Evolutionary conservation across 106 monocot genomes (phyloP).

Genomic region (Chionographis japonica): DNA sequence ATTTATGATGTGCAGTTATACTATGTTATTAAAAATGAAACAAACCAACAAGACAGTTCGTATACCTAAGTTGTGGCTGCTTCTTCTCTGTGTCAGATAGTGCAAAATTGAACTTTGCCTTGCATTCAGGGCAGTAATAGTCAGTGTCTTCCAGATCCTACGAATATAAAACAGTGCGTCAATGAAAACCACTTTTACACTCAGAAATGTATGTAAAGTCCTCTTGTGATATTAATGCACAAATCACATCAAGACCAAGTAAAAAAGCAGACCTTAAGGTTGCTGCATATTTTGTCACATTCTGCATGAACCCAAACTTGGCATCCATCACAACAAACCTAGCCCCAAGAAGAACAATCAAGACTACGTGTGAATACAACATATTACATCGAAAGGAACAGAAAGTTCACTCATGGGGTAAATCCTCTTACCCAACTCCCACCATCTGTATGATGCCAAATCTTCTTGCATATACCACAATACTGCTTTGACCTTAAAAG

Average conservation of each 20-base stretch:
- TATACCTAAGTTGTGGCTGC: slow-evolving; percentile 33
- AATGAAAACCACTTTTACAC: not conserved
- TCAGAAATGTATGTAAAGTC: too few relatives aligned
- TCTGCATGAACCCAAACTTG: slow-evolving; percentile 94
- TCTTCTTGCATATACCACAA: slow-evolving; percentile 96
- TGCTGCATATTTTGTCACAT: slow-evolving; percentile 55
- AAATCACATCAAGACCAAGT: not conserved
- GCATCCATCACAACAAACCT: slow-evolving; percentile 89
- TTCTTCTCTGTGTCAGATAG: slow-evolving; percentile 36
- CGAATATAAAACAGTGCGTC: slow-evolving; percentile 5
- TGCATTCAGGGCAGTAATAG: slow-evolving; percentile 93
- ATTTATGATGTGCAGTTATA: not conserved
- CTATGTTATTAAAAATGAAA: not conserved
- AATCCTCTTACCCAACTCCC: slow-evolving; percentile 70
- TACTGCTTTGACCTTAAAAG: slow-evolving; percentile 75
- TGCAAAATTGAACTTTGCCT: slow-evolving; percentile 44
- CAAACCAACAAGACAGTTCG: not conserved
- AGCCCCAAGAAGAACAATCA: slow-evolving; percentile 6
- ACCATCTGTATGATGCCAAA: slow-evolving; percentile 81
- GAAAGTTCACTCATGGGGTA: not conserved
- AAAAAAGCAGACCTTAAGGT: slow-evolving; percentile 42
- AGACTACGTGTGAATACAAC: not conserved
- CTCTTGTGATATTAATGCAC: too few relatives aligned
- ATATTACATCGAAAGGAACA: not conserved
- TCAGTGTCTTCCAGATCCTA: slow-evolving; percentile 63